phyloP scores from a whole-genome alignment of 441 rosid species.

The Erodium trifolium region DNA sequence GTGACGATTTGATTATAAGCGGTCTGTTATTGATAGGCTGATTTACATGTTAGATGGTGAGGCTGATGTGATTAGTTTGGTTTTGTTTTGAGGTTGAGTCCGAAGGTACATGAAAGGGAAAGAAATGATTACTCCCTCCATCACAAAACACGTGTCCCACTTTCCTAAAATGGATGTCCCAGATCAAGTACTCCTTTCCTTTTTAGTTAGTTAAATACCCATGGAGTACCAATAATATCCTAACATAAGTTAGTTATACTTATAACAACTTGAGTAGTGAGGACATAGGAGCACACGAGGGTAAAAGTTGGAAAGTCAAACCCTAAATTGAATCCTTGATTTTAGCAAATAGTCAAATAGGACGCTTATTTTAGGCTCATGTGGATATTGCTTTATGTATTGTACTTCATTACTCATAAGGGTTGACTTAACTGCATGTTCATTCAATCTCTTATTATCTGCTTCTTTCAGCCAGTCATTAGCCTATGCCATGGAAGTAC shows the following conservation, averaged over 20 bases:
- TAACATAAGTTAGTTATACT: too few relatives aligned
- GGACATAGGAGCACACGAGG: too few relatives aligned
- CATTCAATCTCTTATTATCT: background rate
- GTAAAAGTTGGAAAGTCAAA: too few relatives aligned
- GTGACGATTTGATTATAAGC: background rate
- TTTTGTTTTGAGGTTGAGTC: background rate
- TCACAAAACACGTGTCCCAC: too few relatives aligned
- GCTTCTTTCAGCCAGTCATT: background rate
- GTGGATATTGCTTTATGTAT: background rate
- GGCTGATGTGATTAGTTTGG: background rate
- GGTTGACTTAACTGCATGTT: too few relatives aligned
- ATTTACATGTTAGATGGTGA: background rate
- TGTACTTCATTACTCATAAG: background rate
- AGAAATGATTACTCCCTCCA: too few relatives aligned
- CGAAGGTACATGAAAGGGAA: too few relatives aligned
- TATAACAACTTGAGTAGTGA: too few relatives aligned
- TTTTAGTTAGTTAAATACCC: background rate
- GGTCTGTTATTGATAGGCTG: background rate
- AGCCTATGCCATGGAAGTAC: constrained; percentile 57
- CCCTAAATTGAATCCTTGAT: background rate
- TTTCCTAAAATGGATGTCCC: too few relatives aligned
- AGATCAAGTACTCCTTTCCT: too few relatives aligned
- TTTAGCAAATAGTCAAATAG: background rate
- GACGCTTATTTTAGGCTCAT: background rate
- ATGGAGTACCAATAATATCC: too few relatives aligned